These are phyloP conservation scores for Amphibolis antarctica DNA, from an alignment of 106 monocot genomes.

Conservation along the genomic window DNA sequence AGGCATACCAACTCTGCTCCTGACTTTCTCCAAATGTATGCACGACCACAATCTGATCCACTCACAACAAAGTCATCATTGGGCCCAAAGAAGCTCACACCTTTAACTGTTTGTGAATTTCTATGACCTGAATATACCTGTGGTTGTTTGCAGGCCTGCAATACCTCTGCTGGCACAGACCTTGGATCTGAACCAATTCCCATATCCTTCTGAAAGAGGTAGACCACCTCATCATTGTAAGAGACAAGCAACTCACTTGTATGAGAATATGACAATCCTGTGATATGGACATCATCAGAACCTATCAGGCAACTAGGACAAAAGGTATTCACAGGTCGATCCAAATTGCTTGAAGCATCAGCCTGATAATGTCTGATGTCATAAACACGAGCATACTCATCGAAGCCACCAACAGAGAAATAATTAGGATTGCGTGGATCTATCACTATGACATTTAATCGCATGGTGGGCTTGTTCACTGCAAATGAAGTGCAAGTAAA, in stretches of 20 bases:
- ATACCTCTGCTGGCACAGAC: conserved; percentile 18
- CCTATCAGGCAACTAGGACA: conserved; percentile 48
- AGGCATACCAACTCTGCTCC: conserved; percentile 49
- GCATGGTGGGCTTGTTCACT: conserved; percentile 27
- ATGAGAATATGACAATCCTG: conserved; percentile 66
- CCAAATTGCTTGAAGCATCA: conserved; percentile 26
- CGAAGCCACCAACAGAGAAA: conserved; percentile 60
- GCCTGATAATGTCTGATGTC: conserved; percentile 50
- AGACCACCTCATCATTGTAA: conserved; percentile 77
- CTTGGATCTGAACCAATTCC: conserved; percentile 43
- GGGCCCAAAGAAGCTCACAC: conserved; percentile 75
- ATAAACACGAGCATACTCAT: conserved; percentile 76
- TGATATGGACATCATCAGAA: conserved; percentile 43
- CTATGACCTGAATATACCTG: conserved; percentile 79
- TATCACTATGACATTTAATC: conserved; percentile 54
- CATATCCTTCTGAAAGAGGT: conserved; percentile 64
- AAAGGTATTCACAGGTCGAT: conserved; percentile 50
- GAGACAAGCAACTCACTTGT: conserved; percentile 75
- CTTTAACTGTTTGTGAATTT: conserved; percentile 64
- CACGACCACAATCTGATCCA: conserved; percentile 86
- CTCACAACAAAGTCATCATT: conserved; percentile 65
- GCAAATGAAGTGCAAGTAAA: conserved; percentile 55
- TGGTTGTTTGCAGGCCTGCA: conserved; percentile 18
- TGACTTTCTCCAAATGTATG: conserved; percentile 75
- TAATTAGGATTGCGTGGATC: conserved; percentile 67